A percentile compares a stretch with the other conserved stretches of the same genome.
Conservation (phyloP, 257 asterid species). For the Verbascum thapsus region DNA sequence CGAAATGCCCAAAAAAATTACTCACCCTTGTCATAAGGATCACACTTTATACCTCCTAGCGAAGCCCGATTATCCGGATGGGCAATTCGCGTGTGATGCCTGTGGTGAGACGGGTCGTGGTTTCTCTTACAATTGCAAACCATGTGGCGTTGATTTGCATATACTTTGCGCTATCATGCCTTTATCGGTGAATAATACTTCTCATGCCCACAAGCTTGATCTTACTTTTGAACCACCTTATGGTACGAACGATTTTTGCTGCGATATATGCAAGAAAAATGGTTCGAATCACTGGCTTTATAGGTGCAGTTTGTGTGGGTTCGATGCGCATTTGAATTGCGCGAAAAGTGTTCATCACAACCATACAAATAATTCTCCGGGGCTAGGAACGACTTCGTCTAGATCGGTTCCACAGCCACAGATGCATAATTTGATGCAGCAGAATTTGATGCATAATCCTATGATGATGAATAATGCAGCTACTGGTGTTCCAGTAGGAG, state of each 20-base stretch:
- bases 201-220: conserved; percentile 47
- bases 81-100: conserved; percentile 51
- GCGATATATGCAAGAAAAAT: conserved; percentile 45
- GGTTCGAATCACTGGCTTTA: conserved; percentile 60
- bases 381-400: neutral
- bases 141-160: conserved; percentile 55
- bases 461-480: conserved; percentile 11
- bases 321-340: conserved; percentile 64
- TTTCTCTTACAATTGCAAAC: conserved; percentile 59
- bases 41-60: conserved; percentile 46
- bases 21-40: conserved; percentile 53
- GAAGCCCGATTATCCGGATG: conserved; percentile 43
- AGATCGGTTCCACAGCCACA: conserved; percentile 34
- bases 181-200: conserved; percentile 19
- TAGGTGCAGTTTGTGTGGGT: conserved; percentile 49
- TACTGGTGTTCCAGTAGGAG: conserved; percentile 32
- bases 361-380: conserved; percentile 14
- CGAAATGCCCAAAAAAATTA: conserved; percentile 52
- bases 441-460: no score
- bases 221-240: conserved; percentile 50
- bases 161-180: conserved; percentile 54
- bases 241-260: conserved; percentile 31
- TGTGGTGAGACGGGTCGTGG: conserved; percentile 41
- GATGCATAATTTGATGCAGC: conserved; percentile 23
- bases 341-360: conserved; percentile 22